Conservation (phyloP, 345 rosid species). For the Isatis tinctoria region DNA sequence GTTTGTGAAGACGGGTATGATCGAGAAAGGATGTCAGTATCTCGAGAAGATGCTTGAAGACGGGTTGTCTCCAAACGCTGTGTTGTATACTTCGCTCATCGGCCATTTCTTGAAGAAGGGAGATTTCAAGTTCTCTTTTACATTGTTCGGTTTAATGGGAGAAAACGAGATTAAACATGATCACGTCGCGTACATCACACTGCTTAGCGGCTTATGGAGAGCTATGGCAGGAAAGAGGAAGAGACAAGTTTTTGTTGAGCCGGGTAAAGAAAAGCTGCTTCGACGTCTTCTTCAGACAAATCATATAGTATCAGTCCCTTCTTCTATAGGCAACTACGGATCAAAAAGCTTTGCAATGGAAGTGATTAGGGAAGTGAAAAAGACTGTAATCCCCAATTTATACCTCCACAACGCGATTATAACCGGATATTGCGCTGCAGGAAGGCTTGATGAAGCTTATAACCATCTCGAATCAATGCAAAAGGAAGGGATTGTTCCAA, state of each 20-base stretch:
- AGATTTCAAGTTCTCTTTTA: constrained; percentile 48
- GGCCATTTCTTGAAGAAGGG: constrained; percentile 48
- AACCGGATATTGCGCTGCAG: constrained; percentile 44
- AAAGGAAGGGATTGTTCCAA: constrained; percentile 48
- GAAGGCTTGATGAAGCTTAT: constrained; percentile 51
- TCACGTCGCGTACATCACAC: constrained; percentile 34
- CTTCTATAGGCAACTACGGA: constrained; percentile 22
- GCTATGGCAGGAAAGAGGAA: constrained; percentile 28
- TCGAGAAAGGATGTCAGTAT: constrained; percentile 51
- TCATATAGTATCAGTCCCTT: constrained; percentile 26
- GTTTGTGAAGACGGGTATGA: constrained; percentile 55
- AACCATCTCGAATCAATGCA: constrained; percentile 51
- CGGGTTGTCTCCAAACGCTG: constrained; percentile 52
- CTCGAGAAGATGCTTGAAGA: constrained; percentile 59
- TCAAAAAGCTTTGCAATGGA: constrained; percentile 46
- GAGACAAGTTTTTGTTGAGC: constrained; percentile 14
- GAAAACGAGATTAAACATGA: constrained; percentile 42
- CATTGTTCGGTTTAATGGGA: constrained; percentile 50
- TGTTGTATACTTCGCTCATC: constrained; percentile 52
- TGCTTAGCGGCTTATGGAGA: constrained; percentile 50
- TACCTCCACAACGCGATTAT: constrained; percentile 51
- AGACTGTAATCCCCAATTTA: constrained; percentile 40
- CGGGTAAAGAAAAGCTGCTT: constrained; percentile 40
- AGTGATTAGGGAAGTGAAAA: constrained; percentile 41
- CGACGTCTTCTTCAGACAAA: constrained; percentile 38